Evolutionary conservation across 345 rosid genomes (phyloP).

Genomic region (Eucalyptus lansdowneana): DNA sequence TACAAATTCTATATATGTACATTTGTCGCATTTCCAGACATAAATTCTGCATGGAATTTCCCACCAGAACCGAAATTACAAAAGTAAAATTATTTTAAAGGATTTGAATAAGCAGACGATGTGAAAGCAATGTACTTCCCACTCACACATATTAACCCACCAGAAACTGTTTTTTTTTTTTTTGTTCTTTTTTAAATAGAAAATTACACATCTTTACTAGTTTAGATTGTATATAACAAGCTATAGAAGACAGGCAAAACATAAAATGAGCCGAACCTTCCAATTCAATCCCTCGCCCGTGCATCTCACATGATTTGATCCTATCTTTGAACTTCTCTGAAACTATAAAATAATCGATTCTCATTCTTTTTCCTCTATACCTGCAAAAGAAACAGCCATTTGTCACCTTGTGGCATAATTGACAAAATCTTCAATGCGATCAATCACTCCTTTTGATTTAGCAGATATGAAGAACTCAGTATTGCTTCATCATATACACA

Average conservation of each 20-base stretch:
- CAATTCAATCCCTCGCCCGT: constrained; percentile 72
- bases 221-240: background rate
- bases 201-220: background rate
- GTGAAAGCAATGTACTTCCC: background rate
- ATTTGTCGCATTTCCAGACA: background rate
- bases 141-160: background rate
- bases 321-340: constrained; percentile 61
- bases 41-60: background rate
- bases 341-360: constrained; percentile 80
- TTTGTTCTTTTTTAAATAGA: background rate
- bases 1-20: background rate
- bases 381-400: constrained; percentile 17
- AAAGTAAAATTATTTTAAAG: background rate
- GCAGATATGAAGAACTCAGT: background rate
- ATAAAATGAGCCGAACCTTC: constrained; percentile 32
- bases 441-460: background rate
- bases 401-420: background rate
- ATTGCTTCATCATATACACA: background rate
- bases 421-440: background rate
- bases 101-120: background rate
- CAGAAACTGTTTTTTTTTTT: background rate
- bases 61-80: background rate
- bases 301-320: constrained; percentile 59
- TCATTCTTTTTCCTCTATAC: constrained; percentile 87
- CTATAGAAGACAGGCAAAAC: background rate